These are phyloP conservation scores for Lichtheimia corymbifera DNA, from an alignment of 371 early-diverging fungal species.

Conservation along the genomic window DNA sequence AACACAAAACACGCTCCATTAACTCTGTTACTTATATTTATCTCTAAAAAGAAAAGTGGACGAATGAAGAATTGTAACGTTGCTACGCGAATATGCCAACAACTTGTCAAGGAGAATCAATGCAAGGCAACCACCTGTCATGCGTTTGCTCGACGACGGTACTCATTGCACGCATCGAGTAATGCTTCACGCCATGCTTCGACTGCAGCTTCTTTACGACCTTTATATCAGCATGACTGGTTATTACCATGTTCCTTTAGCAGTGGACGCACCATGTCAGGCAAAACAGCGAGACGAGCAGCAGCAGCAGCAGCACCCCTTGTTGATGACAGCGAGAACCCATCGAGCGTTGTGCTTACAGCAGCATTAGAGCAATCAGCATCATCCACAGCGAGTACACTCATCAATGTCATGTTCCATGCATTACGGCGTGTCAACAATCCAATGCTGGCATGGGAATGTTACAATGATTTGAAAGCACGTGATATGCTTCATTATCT, in stretches of 20 bases:
- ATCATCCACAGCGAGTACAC: constrained; percentile 33
- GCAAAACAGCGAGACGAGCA: background rate
- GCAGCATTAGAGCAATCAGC: constrained; percentile 46
- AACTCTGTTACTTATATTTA: too few species aligned
- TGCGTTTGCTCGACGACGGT: too few species aligned
- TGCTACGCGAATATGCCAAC: background rate
- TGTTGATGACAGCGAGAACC: background rate
- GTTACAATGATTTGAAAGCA: constrained; percentile 36
- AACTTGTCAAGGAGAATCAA: background rate
- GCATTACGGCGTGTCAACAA: constrained; percentile 23
- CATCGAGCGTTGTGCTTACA: constrained; percentile 9
- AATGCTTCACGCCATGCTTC: too few species aligned
- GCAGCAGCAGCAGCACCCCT: too few species aligned
- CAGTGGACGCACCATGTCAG: background rate
- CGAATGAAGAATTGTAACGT: constrained; percentile 2
- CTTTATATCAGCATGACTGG: background rate
- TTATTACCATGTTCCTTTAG: background rate
- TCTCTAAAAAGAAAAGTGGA: background rate
- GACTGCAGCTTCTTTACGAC: background rate
- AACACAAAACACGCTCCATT: background rate
- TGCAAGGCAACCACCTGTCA: too few species aligned
- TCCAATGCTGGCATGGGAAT: constrained; percentile 47
- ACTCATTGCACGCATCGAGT: too few species aligned
- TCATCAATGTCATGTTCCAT: constrained; percentile 27
- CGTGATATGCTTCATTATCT: constrained; percentile 33